Evolutionary conservation across 2,329 filamentous ascomycete species (phyloP), one percentile per base, ranked within the genome.

Genomic region (Trichophyton benhamiae): DNA sequence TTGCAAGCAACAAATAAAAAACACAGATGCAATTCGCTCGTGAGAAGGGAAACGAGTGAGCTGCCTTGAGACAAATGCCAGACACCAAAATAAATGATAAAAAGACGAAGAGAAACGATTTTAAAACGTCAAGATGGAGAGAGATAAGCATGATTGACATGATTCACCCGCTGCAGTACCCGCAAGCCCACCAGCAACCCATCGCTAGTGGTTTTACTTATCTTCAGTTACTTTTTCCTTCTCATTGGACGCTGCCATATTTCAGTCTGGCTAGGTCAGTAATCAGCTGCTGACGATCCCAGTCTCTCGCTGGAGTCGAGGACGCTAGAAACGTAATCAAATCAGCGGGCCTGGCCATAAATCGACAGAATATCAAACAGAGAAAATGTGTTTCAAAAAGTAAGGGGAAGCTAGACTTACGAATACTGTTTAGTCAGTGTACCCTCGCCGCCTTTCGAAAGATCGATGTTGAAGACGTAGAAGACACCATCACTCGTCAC

Each of bases 401-500:
- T 20, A 13, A 46, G 33, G 20, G 30, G 22, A 30, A 61, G 59
- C 30, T 27, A 61, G n/a, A 81, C 91, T 81, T 78, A 96, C 90
- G 90, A 95, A 72, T 91, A 96, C 71, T 95, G 89, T 73, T 95
- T 95, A 59, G 91, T 86, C 67, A 99, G 76, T 57, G 88, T 89
- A 0, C 94, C 94, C 75, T 99, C 94, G 25, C 94, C 94, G 17
- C 94, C 94, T 64, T 89, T 88, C 68, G 95, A 91, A 78, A 99
- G 83, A 72, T 99, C 91, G 60, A 99, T 91, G 66, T 89, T 92
- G 75, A 92, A 99, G 33, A 97, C 87, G 68, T 94, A 96, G 70
- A 96, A 97, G 25, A 87, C 87, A 8, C 94, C 94, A 72, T 99
- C 94, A 68, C 88, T 96, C 0, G 94, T 99, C 13, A 96, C 91